Percentiles rank a stretch among this genome's conserved stretches.
Conservation (phyloP, 73 alveolate species). For the Effrenium voratum region DNA sequence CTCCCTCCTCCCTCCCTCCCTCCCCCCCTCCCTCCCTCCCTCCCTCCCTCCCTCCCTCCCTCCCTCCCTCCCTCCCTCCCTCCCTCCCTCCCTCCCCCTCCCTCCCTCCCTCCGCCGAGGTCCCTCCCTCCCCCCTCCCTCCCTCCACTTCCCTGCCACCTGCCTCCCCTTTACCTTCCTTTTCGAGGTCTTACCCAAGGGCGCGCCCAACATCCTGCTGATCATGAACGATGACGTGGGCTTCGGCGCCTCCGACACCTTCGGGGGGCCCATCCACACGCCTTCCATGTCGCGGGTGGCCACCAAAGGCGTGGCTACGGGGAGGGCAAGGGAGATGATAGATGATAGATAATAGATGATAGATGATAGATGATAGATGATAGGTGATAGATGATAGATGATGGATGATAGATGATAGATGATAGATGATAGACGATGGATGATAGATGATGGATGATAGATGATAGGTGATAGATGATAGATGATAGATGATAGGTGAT, state of each 20-base stretch:
- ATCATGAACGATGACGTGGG: constrained; percentile 88
- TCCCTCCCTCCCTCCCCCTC: not conserved
- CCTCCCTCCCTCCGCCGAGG: not conserved
- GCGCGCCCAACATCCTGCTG: constrained; percentile 63
- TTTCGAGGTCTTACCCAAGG: not conserved
- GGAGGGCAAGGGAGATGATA: too few relatives aligned
- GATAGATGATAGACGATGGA: too few relatives aligned
- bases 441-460: too few relatives aligned
- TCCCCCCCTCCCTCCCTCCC: not conserved
- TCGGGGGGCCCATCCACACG: constrained; percentile 87
- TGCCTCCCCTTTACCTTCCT: not conserved
- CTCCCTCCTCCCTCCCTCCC: not conserved
- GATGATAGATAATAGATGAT: too few relatives aligned
- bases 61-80: not conserved
- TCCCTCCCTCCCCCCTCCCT: not conserved
- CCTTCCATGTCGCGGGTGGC: constrained; percentile 72
- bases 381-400: too few relatives aligned
- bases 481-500: too few relatives aligned
- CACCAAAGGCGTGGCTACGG: constrained; percentile 17
- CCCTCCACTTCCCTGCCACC: not conserved
- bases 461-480: too few relatives aligned
- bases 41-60: not conserved
- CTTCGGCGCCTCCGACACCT: constrained; percentile 83
- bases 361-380: too few relatives aligned
- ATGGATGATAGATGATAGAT: too few relatives aligned